phyloP scores from a whole-genome alignment of 148 eudicot species.

The Selenicereus undatus region DNA sequence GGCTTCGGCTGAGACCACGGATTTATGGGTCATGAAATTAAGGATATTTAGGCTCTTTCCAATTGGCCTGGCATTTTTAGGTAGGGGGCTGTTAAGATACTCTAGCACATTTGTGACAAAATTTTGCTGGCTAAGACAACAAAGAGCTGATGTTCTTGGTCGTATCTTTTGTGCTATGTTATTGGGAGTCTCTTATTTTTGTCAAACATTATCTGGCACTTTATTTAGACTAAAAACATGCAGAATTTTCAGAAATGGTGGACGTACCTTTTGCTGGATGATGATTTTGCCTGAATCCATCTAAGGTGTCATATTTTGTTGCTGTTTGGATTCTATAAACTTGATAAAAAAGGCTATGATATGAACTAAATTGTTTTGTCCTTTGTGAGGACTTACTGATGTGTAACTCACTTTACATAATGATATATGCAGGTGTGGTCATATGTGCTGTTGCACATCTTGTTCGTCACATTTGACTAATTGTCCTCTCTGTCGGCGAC shows the following conservation, averaged over 20 bases:
- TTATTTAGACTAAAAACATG: too few relatives aligned
- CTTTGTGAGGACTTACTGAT: background rate
- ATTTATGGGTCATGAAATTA: background rate
- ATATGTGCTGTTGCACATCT: constrained; percentile 87
- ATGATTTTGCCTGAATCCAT: too few relatives aligned
- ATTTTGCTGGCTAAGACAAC: background rate
- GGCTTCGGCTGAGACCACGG: background rate
- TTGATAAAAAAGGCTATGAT: too few relatives aligned
- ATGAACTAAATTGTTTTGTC: background rate
- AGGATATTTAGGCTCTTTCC: background rate
- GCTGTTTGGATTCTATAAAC: too few relatives aligned
- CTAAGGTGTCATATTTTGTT: too few relatives aligned
- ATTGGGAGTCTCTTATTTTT: too few relatives aligned
- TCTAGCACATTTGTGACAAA: background rate
- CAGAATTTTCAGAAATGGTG: background rate
- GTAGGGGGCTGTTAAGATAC: too few relatives aligned
- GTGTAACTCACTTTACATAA: background rate
- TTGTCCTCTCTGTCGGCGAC: constrained; percentile 85
- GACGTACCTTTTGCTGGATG: background rate
- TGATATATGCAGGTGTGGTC: constrained; percentile 72
- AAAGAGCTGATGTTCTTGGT: too few relatives aligned
- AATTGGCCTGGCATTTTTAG: background rate
- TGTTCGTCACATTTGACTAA: constrained; percentile 77
- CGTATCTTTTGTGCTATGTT: too few relatives aligned
- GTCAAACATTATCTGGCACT: background rate